These are phyloP conservation scores for Mortierella sp. DNA, from an alignment of 371 early-diverging fungal species.

Conservation along the genomic window DNA sequence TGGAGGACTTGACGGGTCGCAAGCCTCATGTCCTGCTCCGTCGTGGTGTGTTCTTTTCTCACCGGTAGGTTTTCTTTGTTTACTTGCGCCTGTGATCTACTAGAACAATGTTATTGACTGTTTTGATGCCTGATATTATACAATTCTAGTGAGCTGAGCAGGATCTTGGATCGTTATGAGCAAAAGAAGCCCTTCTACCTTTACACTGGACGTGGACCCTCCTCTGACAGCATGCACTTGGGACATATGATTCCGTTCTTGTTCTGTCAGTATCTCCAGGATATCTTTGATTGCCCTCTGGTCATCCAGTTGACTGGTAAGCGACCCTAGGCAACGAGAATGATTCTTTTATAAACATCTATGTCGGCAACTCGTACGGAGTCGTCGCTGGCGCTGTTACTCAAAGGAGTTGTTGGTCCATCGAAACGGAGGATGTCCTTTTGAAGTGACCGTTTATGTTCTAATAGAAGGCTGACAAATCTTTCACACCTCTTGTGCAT, in stretches of 20 bases:
- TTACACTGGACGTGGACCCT: constrained; percentile 99
- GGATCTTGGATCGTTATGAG: constrained; percentile 92
- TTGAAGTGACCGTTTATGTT: too few species aligned
- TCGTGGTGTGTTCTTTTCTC: constrained; percentile 98
- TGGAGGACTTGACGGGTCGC: constrained; percentile 89
- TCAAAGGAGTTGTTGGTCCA: too few species aligned
- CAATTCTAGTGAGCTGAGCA: constrained; percentile 85
- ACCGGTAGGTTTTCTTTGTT: constrained; percentile 69
- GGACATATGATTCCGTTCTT: constrained; percentile 99
- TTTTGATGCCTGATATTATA: not conserved
- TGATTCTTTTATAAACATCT: too few species aligned
- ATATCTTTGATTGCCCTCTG: constrained; percentile 95
- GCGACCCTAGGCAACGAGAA: too few species aligned
- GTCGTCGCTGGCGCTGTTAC: too few species aligned
- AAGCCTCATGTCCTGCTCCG: constrained; percentile 90
- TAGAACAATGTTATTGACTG: too few species aligned
- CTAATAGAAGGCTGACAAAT: too few species aligned
- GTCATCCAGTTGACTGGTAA: constrained; percentile 97
- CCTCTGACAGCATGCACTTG: constrained; percentile 96
- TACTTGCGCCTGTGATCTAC: too few species aligned
- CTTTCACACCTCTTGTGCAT: not conserved
- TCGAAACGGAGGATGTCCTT: too few species aligned
- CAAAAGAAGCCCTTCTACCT: constrained; percentile 97
- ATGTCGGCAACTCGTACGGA: too few species aligned
- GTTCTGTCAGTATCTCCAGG: constrained; percentile 99